phyloP scores from a whole-genome alignment of 129 eudicot genomes.

The Flaveria trinervia region DNA sequence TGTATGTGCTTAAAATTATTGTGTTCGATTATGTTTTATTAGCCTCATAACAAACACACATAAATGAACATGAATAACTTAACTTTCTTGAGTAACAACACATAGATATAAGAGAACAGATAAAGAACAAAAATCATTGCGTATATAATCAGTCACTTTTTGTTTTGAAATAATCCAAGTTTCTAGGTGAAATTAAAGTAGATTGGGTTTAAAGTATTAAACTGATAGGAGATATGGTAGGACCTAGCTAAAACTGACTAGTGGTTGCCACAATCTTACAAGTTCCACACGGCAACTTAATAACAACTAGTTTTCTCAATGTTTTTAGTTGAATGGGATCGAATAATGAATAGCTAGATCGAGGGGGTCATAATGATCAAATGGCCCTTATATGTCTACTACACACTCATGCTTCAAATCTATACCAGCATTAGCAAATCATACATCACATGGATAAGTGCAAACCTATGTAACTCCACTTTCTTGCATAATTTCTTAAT shows the following conservation, averaged over 20 bases:
- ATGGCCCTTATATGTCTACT: background rate
- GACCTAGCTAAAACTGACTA: background rate
- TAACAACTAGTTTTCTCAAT: background rate
- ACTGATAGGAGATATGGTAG: background rate
- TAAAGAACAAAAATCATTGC: too few species aligned
- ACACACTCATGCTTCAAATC: constrained; percentile 1
- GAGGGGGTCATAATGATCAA: background rate
- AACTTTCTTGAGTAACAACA: background rate
- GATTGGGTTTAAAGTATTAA: background rate
- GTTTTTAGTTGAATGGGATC: background rate
- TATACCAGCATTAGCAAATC: background rate
- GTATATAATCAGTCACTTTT: background rate
- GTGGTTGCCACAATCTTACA: constrained; percentile 2
- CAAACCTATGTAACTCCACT: constrained; percentile 5
- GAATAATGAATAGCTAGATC: background rate
- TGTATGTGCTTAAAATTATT: too few species aligned
- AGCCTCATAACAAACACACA: background rate
- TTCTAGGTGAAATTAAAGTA: background rate
- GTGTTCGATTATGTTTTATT: background rate
- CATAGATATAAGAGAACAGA: background rate
- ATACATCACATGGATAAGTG: background rate
- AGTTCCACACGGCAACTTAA: background rate
- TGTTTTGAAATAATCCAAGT: background rate
- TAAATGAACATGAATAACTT: background rate
- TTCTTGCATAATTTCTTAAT: background rate